Evolutionary conservation across 2,329 filamentous ascomycete genomes (phyloP).

Genomic region (Trichophaea hybrida): DNA sequence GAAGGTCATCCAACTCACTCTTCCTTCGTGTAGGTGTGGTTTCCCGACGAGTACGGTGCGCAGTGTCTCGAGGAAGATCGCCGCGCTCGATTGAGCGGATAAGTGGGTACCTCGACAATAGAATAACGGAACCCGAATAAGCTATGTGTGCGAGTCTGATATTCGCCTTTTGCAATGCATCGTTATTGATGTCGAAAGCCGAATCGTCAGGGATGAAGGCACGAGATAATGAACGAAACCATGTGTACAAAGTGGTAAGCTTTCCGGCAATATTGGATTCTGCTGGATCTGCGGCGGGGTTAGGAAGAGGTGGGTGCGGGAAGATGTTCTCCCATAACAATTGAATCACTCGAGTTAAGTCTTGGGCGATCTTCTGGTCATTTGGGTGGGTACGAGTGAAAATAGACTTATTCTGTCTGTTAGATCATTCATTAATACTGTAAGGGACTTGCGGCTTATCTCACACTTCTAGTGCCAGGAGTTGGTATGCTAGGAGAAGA

Average conservation of each 20-base stretch:
- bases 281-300: not conserved
- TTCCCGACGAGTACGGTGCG: not conserved
- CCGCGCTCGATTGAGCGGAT: slow-evolving; percentile 3
- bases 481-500: not conserved
- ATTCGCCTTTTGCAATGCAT: slow-evolving; percentile 1
- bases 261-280: not conserved
- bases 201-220: slow-evolving; percentile 3
- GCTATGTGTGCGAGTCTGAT: not conserved
- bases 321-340: slow-evolving; percentile 1
- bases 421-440: not conserved
- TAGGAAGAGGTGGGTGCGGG: not conserved
- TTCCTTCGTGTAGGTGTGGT: not conserved
- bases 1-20: not conserved
- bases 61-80: not conserved
- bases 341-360: not conserved
- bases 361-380: not conserved
- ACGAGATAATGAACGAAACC: not conserved
- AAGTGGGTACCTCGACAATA: not conserved
- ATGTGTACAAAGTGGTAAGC: not conserved
- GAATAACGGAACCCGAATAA: not conserved
- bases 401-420: not conserved
- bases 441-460: not conserved
- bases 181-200: slow-evolving; percentile 1
- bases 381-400: not conserved
- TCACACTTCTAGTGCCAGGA: not conserved